phyloP scores from a whole-genome alignment of 2,329 filamentous ascomycete species.

The Paecilomyces sp. region DNA sequence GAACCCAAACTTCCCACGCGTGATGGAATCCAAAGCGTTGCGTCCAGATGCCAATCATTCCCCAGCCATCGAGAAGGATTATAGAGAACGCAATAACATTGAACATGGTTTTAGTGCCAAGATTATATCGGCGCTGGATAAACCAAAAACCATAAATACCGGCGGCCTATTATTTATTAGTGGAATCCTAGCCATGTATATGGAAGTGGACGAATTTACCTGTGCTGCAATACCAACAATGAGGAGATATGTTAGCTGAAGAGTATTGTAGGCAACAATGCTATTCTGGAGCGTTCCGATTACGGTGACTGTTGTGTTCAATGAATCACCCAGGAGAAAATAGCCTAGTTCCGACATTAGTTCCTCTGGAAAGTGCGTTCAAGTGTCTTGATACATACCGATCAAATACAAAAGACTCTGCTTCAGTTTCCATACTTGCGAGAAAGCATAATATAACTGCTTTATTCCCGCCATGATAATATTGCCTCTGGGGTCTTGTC shows the following conservation, averaged over 20 bases:
- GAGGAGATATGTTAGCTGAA: conserved; percentile 59
- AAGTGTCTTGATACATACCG: conserved; percentile 28
- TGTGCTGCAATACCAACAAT: conserved; percentile 60
- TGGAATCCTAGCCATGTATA: not conserved
- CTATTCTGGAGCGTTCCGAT: conserved; percentile 59
- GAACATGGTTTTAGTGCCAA: conserved; percentile 63
- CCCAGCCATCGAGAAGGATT: conserved; percentile 52
- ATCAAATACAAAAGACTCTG: conserved; percentile 61
- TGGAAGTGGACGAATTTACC: conserved; percentile 22
- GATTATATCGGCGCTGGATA: conserved; percentile 52
- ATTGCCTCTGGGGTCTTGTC: conserved; percentile 44
- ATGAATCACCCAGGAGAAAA: conserved; percentile 61
- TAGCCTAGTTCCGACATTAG: conserved; percentile 36
- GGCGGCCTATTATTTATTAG: conserved; percentile 22
- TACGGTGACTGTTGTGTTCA: conserved; percentile 65
- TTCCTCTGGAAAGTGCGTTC: not conserved
- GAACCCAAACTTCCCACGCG: conserved; percentile 46
- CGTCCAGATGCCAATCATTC: conserved; percentile 54
- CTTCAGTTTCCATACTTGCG: conserved; percentile 57
- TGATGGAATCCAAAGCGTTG: conserved; percentile 47
- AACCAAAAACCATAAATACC: conserved; percentile 58
- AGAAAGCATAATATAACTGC: conserved; percentile 53
- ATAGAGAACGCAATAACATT: conserved; percentile 56
- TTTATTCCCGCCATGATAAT: conserved; percentile 53
- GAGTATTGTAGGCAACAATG: conserved; percentile 58